phyloP scores from a whole-genome alignment of 169 alveolate genomes.

The Plasmodium vivax region DNA sequence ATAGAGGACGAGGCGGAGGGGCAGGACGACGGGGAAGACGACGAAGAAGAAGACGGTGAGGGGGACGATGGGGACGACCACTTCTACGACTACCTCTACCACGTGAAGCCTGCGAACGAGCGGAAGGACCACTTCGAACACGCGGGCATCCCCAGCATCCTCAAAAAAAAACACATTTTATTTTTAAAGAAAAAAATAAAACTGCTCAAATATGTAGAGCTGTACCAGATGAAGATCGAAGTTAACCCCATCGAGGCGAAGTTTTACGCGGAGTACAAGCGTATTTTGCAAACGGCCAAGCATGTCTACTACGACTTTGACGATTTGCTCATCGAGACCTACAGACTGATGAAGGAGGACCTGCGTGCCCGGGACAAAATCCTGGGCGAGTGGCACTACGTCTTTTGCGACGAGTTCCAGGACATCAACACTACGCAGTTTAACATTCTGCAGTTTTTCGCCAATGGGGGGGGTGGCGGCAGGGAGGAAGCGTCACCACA shows the following conservation, averaged over 20 bases:
- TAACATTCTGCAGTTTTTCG: slow-evolving; percentile 74
- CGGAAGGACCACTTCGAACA: slow-evolving; percentile 7
- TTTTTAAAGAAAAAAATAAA: slow-evolving; percentile 64
- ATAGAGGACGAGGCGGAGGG: slow-evolving; percentile 4
- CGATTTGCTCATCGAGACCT: slow-evolving; percentile 74
- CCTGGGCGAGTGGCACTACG: slow-evolving; percentile 75
- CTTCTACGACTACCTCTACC: slow-evolving; percentile 27
- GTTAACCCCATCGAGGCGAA: slow-evolving; percentile 35
- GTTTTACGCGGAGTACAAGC: slow-evolving; percentile 57
- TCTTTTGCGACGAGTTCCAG: slow-evolving; percentile 87
- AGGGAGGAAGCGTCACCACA: background rate
- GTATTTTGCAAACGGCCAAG: slow-evolving; percentile 56
- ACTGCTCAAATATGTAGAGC: slow-evolving; percentile 29
- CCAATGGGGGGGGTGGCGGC: background rate
- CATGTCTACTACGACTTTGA: slow-evolving; percentile 79
- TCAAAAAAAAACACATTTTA: slow-evolving; percentile 32
- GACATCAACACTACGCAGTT: slow-evolving; percentile 84
- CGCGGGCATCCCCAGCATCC: background rate
- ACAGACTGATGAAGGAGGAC: slow-evolving; percentile 72
- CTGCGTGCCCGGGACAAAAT: slow-evolving; percentile 46
- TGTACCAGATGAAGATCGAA: slow-evolving; percentile 26
- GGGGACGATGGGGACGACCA: slow-evolving; percentile 9
- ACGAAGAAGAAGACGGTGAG: background rate
- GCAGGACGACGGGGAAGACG: background rate
- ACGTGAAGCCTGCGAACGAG: background rate